A percentile compares a stretch with the other conserved stretches of the same genome.
These are phyloP conservation scores for Citrus hindsii DNA, from an alignment of 345 rosid genomes.

Conservation along the genomic window DNA sequence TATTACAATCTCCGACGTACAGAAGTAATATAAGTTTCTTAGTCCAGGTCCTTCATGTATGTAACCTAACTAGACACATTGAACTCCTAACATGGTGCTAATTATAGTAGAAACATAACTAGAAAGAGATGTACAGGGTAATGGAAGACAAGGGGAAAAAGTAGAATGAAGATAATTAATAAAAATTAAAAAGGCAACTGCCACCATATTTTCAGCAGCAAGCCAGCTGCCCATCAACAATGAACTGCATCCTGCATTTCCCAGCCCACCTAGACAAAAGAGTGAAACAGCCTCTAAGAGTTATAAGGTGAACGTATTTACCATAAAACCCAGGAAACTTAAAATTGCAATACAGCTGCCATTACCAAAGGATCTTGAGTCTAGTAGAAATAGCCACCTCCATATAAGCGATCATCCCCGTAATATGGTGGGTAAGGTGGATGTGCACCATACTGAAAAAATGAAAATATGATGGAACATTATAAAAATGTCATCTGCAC, in stretches of 20 bases:
- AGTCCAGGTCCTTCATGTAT: conserved; percentile 21
- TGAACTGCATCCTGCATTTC: conserved; percentile 27
- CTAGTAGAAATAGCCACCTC: conserved; percentile 47
- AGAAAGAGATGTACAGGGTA: not conserved
- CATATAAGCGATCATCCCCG: conserved; percentile 34
- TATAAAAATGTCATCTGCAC: not conserved
- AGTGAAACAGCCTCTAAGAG: conserved; percentile 7
- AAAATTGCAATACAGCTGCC: conserved; percentile 1
- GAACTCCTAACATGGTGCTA: conserved; percentile 7
- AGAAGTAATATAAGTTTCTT: conserved; percentile 13
- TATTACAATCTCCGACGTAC: conserved; percentile 22
- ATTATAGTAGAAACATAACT: not conserved
- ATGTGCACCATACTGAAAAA: conserved; percentile 40
- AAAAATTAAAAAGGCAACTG: conserved; percentile 2
- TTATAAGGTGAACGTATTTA: conserved; percentile 1
- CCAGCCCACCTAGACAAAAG: conserved; percentile 37
- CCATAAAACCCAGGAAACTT: not conserved
- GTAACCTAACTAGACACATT: conserved; percentile 27
- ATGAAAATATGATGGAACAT: conserved; percentile 10
- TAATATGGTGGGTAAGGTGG: conserved; percentile 41
- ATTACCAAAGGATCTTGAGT: conserved; percentile 26
- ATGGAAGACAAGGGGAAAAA: not conserved
- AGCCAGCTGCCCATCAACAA: conserved; percentile 27
- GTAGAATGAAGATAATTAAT: conserved; percentile 2
- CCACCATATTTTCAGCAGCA: conserved; percentile 23